Percentiles rank a stretch among this genome's conserved stretches.
Conservation (phyloP, 495 filamentous ascomycete genomes). For the Penicillium mononematosum region DNA sequence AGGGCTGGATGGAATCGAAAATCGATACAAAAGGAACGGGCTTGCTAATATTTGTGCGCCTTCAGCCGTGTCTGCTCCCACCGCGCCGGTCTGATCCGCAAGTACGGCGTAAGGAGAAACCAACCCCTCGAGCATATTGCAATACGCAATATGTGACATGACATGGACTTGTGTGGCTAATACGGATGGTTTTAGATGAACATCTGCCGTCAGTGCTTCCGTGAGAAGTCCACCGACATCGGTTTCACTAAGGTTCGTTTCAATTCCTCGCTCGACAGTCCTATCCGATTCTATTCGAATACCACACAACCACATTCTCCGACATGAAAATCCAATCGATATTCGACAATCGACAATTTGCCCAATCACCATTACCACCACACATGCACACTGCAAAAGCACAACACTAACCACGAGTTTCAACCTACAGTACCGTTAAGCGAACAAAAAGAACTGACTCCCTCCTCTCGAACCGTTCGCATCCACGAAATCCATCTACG, state of each 20-base stretch:
- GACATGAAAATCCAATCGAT: background rate
- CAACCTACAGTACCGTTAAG: constrained; percentile 54
- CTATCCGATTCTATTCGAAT: constrained; percentile 3
- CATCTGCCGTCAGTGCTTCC: constrained; percentile 99
- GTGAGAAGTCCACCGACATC: constrained; percentile 94
- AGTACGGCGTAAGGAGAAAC: constrained; percentile 81
- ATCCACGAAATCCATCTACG: constrained; percentile 34
- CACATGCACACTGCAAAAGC: background rate
- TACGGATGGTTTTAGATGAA: constrained; percentile 57
- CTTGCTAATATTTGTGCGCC: constrained; percentile 29
- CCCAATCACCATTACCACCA: background rate
- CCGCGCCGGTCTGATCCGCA: constrained; percentile 94
- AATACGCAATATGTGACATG: background rate
- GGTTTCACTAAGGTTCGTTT: constrained; percentile 87
- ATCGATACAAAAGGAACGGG: constrained; percentile 14
- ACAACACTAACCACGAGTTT: constrained; percentile 15
- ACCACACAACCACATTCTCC: background rate
- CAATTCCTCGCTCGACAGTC: constrained; percentile 1
- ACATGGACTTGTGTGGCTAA: constrained; percentile 20
- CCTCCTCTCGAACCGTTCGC: constrained; percentile 36
- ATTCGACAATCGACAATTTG: background rate
- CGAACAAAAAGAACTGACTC: constrained; percentile 29
- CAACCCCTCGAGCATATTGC: background rate
- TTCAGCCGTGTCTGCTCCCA: constrained; percentile 93
- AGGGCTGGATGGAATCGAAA: constrained; percentile 7